These are phyloP conservation scores for Sporothrix globosa DNA, from an alignment of 2,329 filamentous ascomycete genomes.

Conservation along the genomic window DNA sequence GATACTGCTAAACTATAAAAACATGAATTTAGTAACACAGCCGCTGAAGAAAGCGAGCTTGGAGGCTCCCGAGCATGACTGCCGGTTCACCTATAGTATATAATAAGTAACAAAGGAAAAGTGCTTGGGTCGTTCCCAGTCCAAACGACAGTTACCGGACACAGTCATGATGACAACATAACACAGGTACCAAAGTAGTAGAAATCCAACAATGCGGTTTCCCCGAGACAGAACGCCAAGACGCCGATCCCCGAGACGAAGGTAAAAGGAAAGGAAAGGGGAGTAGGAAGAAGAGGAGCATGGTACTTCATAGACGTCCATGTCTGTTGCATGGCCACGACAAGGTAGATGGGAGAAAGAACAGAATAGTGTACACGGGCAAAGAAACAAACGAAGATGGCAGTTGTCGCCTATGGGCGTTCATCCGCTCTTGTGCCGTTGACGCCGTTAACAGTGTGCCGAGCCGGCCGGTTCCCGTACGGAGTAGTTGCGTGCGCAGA, in stretches of 20 bases:
- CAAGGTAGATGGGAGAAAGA: not conserved
- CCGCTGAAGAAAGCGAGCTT: not conserved
- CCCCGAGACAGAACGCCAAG: conserved; percentile 3
- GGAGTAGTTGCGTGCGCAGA: not conserved
- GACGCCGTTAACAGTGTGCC: conserved; percentile 38
- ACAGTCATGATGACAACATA: conserved; percentile 24
- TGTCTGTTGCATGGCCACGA: not conserved
- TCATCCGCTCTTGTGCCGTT: conserved; percentile 35
- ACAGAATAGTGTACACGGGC: not conserved
- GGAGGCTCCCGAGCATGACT: not conserved
- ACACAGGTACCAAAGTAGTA: not conserved
- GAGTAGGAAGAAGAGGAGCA: not conserved
- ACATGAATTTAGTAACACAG: conserved; percentile 1
- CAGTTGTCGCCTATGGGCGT: not conserved
- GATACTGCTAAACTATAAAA: conserved; percentile 1
- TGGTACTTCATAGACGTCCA: not conserved
- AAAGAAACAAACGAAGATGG: not conserved
- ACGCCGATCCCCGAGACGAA: not conserved
- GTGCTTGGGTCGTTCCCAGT: conserved; percentile 18
- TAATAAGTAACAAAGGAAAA: conserved; percentile 18
- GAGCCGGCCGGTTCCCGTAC: not conserved
- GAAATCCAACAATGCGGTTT: not conserved
- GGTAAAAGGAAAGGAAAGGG: not conserved
- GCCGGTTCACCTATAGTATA: not conserved
- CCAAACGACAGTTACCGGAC: conserved; percentile 10